Conservation (phyloP, 2,329 filamentous ascomycete species). For the Fusarium sp. region DNA sequence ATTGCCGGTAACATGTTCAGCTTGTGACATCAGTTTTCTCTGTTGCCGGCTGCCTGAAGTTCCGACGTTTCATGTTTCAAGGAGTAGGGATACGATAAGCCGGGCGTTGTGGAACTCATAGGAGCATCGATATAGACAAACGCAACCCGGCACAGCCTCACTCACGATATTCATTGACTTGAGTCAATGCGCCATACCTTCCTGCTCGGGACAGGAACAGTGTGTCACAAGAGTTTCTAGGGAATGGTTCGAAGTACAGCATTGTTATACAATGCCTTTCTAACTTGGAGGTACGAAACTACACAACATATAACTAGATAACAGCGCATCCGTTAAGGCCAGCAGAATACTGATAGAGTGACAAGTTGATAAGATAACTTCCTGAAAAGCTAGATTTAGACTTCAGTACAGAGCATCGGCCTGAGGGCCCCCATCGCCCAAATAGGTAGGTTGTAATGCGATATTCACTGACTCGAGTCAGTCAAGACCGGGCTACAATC, state of each 20-base stretch:
- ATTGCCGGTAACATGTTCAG: neutral
- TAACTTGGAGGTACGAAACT: neutral
- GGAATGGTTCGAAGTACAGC: neutral
- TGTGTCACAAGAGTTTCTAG: neutral
- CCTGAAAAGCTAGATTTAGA: neutral
- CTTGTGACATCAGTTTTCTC: neutral
- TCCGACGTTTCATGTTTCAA: neutral
- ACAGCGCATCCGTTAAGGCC: neutral
- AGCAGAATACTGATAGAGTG: neutral
- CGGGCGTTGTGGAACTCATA: neutral
- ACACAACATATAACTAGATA: neutral
- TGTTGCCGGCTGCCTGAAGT: neutral
- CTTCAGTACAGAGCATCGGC: neutral
- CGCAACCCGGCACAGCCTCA: neutral
- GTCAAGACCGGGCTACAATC: neutral
- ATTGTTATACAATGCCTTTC: neutral
- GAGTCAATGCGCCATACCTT: neutral
- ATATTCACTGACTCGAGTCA: neutral
- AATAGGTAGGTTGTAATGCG: neutral
- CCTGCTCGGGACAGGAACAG: neutral
- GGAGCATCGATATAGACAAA: neutral
- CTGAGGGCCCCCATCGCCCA: neutral
- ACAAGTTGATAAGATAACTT: neutral
- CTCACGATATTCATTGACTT: no score
- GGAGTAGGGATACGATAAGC: neutral